Evolutionary conservation across 2,329 filamentous ascomycete genomes (phyloP).

Genomic region (Sarocladium brachiariae): DNA sequence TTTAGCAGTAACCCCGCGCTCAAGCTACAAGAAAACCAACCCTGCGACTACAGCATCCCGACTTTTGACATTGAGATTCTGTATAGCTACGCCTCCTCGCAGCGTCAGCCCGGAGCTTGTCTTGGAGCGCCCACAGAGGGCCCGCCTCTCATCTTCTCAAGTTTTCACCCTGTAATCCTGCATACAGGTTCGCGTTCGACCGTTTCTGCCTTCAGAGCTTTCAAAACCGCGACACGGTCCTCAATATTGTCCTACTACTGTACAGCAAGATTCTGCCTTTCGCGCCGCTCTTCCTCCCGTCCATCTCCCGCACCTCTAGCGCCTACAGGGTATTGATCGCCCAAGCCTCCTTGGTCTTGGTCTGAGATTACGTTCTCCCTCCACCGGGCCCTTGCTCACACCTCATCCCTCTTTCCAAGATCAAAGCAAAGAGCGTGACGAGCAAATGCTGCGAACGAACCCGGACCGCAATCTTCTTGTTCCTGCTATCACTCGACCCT

Average conservation of each 20-base stretch:
- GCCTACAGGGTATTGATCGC: slow-evolving; percentile 5
- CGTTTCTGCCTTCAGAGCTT: not conserved
- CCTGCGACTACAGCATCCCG: not conserved
- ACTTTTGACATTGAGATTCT: not conserved
- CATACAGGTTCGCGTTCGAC: not conserved
- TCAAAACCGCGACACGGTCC: too few relatives aligned
- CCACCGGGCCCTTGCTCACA: not conserved
- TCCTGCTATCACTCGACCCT: not conserved
- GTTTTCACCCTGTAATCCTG: not conserved
- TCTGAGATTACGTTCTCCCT: slow-evolving; percentile 1
- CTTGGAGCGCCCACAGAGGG: too few relatives aligned
- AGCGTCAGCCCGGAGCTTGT: too few relatives aligned
- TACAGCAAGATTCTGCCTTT: slow-evolving; percentile 5
- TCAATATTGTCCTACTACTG: not conserved
- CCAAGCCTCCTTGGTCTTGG: not conserved
- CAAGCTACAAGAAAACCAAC: not conserved
- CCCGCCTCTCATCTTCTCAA: too few relatives aligned
- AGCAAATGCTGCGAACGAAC: not conserved
- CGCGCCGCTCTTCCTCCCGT: slow-evolving; percentile 5
- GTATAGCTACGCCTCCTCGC: too few relatives aligned
- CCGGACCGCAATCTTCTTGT: not conserved
- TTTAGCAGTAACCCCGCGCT: too few relatives aligned
- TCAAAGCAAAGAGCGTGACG: not conserved
- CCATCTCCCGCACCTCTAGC: slow-evolving; percentile 3
- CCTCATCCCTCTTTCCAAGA: not conserved